A percentile compares a stretch with the other conserved stretches of the same genome.
Conservation (phyloP, 495 filamentous ascomycete species). For the Aspergillus wentii region DNA sequence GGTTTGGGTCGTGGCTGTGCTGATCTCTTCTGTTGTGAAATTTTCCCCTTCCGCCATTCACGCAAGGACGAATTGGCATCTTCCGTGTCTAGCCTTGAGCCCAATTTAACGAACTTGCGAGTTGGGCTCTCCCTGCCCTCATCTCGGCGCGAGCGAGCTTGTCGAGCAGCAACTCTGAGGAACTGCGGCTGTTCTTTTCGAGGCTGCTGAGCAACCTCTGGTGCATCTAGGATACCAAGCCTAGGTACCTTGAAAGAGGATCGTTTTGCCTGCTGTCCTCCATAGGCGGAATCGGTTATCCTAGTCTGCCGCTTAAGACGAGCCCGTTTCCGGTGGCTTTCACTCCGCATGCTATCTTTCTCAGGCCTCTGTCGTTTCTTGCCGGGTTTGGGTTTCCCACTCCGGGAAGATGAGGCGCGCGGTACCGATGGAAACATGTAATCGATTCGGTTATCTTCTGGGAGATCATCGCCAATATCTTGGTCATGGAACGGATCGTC, state of each 20-base stretch:
- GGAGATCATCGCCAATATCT: constrained; percentile 32
- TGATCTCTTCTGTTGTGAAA: constrained; percentile 43
- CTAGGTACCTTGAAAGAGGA: constrained; percentile 33
- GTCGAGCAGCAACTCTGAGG: constrained; percentile 70
- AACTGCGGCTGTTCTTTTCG: constrained; percentile 56
- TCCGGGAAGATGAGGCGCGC: constrained; percentile 18
- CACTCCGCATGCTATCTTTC: constrained; percentile 5
- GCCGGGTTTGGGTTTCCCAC: constrained; percentile 26
- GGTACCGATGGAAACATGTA: constrained; percentile 44
- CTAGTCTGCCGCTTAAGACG: constrained; percentile 27
- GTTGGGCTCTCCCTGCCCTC: constrained; percentile 70
- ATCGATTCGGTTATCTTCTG: constrained; percentile 56
- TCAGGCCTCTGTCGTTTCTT: constrained; percentile 32
- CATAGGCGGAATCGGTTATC: constrained; percentile 27
- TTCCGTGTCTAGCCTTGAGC: constrained; percentile 64
- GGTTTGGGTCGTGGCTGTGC: constrained; percentile 15
- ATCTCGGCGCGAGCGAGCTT: constrained; percentile 55
- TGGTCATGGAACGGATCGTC: constrained; percentile 22
- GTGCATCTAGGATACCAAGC: constrained; percentile 70
- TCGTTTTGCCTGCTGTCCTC: constrained; percentile 23
- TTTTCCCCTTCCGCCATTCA: constrained; percentile 72
- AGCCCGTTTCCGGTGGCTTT: constrained; percentile 19
- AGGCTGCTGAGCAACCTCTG: constrained; percentile 32
- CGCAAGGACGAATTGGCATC: constrained; percentile 65
- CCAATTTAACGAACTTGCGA: constrained; percentile 67